These are phyloP conservation scores for Blastobotrys illinoisensis DNA, from an alignment of 1,139 yeast species.

Conservation along the genomic window DNA sequence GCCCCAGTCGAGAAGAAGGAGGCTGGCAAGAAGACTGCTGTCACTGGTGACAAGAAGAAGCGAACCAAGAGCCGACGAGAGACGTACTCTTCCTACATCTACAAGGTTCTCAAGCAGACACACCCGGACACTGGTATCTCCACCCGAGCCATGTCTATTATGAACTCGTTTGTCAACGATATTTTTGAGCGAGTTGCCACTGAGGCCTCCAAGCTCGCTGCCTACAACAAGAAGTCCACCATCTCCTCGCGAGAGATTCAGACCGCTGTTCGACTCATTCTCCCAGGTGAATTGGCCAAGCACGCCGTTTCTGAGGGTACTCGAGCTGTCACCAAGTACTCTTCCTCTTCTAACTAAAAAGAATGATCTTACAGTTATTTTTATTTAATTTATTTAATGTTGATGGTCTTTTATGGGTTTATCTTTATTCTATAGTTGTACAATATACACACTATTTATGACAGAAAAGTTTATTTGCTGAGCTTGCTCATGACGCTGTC, in stretches of 20 bases:
- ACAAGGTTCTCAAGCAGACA: constrained; percentile 97
- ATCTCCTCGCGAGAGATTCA: constrained; percentile 99
- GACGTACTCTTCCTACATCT: constrained; percentile 96
- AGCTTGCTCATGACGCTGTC: constrained; percentile 23
- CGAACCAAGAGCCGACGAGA: constrained; percentile 97
- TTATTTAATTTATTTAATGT: constrained; percentile 8
- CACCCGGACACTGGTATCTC: constrained; percentile 99
- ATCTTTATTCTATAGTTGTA: constrained; percentile 2
- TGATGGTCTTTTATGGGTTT: constrained; percentile 2
- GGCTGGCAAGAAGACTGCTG: constrained; percentile 91
- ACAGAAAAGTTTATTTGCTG: neutral
- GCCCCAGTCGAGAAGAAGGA: constrained; percentile 91
- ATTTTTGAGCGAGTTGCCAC: constrained; percentile 58
- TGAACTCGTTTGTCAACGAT: constrained; percentile 98
- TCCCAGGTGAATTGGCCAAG: constrained; percentile 99
- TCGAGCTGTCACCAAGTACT: constrained; percentile 99
- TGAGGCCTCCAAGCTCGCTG: constrained; percentile 99
- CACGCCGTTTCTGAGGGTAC: constrained; percentile 99
- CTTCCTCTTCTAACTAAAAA: constrained; percentile 45
- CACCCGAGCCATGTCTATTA: constrained; percentile 97
- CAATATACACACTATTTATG: neutral
- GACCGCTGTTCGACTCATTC: constrained; percentile 97
- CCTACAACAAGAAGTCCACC: constrained; percentile 98
- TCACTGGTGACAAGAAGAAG: constrained; percentile 77
- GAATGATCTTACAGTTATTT: constrained; percentile 16